Conservation (phyloP, 805 yeast genomes). For the Cyberlindnera mycetangii region DNA sequence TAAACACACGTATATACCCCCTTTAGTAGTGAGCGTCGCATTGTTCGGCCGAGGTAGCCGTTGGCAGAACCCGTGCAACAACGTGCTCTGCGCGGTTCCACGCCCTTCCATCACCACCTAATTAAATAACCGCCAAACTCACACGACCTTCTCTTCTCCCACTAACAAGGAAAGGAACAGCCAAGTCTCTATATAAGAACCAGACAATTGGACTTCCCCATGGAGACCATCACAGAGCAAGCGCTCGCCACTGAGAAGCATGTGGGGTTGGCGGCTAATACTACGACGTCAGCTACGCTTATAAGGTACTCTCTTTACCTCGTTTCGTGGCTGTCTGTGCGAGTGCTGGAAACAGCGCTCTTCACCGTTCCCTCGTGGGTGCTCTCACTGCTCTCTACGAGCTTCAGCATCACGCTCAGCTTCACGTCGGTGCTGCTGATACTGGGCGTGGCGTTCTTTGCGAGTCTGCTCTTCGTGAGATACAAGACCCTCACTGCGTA, state of each 20-base stretch:
- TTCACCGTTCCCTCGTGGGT: conserved; percentile 30
- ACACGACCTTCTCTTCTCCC: neutral
- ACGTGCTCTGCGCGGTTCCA: neutral
- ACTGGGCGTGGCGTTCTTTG: conserved; percentile 7
- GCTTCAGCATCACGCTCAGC: conserved; percentile 30
- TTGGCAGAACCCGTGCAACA: neutral
- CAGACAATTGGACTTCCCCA: neutral
- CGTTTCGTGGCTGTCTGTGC: conserved; percentile 10
- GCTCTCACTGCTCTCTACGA: conserved; percentile 37
- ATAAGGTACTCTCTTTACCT: neutral
- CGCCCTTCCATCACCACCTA: neutral
- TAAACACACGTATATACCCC: neutral
- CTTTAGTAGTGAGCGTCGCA: too few species aligned
- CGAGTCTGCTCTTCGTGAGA: conserved; percentile 16
- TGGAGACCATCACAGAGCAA: neutral
- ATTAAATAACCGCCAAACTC: neutral
- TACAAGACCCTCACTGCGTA: conserved; percentile 18
- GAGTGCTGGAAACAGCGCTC: conserved; percentile 9
- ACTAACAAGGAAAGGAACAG: too few species aligned
- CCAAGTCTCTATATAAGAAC: too few species aligned
- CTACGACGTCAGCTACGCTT: conserved; percentile 2
- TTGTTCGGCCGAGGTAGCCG: neutral
- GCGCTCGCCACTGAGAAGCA: neutral
- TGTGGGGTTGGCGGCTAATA: neutral
- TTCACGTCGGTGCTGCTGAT: conserved; percentile 16